Evolutionary conservation across 163 green algal species (phyloP), one percentile per base, ranked within the genome.

Genomic region (Chlorella variabilis): DNA sequence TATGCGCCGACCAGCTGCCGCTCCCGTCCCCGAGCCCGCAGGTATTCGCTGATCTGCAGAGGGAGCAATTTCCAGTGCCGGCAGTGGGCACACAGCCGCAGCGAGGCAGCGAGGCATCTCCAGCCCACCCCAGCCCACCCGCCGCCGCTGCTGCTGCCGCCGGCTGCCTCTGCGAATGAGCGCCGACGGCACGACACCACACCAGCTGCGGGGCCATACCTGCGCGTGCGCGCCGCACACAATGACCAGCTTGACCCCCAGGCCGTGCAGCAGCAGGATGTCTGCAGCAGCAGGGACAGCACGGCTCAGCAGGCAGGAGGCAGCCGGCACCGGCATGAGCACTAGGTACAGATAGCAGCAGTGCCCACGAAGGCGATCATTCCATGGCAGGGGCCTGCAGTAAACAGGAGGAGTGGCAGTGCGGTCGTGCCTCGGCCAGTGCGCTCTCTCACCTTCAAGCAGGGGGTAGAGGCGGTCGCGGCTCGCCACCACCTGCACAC

Each of bases 171-270:
- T 51, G 77, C 38, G 63, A 33, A 31, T 41, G 27, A n/a, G n/a
- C n/a, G n/a, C n/a, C n/a, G n/a, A n/a, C n/a, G n/a, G n/a, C n/a
- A n/a, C n/a, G n/a, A n/a, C n/a, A n/a, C n/a, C n/a, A n/a, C n/a
- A n/a, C n/a, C n/a, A n/a, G n/a, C n/a, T n/a, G n/a, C n/a, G n/a
- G n/a, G n/a, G n/a, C n/a, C n/a, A n/a, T n/a, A n/a, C 45, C 45
- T 54, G 45, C 11, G 45, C 45, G 45, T 54, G 45, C 1, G 80
- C 80, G 21, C 71, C 61, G 51, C 71, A 79, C 59, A 98, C 96
- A 0, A 99, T 54, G 21, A 98, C 93, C 34, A 99, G 68, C 21
- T 86, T 86, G 31, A 97, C 91, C 8, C 96, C 96, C 45, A 99
- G 89, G 11, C 91, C 91, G 51, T 96, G 90, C 41, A 86, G 38